Conservation (phyloP, 169 alveolate species). For the Plasmodium relictum region DNA sequence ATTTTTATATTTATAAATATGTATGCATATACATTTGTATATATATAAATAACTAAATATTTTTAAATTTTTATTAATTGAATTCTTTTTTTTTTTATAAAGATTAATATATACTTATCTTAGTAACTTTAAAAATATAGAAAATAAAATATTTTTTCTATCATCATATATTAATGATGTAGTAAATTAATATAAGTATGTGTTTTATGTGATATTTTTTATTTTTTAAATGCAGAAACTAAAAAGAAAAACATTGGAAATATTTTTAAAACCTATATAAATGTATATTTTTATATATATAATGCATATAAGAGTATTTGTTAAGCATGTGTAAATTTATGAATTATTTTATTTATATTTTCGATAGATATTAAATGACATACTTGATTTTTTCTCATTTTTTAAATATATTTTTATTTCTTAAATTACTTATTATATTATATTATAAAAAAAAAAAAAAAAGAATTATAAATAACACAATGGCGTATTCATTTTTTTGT, state of each 20-base stretch:
- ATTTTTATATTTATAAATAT: background rate
- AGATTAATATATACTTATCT: too few relatives aligned
- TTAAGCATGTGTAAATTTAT: too few relatives aligned
- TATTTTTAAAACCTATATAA: constrained; percentile 3
- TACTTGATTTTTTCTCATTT: constrained; percentile 3
- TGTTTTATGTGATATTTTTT: background rate
- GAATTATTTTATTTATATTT: background rate
- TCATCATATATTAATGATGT: background rate
- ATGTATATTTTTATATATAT: background rate
- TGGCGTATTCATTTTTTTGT: constrained; percentile 41
- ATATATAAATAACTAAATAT: background rate
- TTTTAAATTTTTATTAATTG: too few relatives aligned
- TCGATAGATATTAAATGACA: background rate
- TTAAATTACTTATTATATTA: background rate
- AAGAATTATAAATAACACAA: constrained; percentile 8
- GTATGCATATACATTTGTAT: constrained; percentile 5
- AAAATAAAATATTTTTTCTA: background rate
- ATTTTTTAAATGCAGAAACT: background rate
- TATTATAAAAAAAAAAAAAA: constrained; percentile 12
- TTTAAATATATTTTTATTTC: constrained; percentile 15
- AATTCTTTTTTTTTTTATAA: too few relatives aligned
- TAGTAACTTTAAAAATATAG: background rate
- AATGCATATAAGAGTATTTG: background rate
- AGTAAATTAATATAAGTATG: background rate
- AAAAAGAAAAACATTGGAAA: background rate